Evolutionary conservation across 2,329 filamentous ascomycete genomes (phyloP).

Genomic region (Monilinia aucupariae): DNA sequence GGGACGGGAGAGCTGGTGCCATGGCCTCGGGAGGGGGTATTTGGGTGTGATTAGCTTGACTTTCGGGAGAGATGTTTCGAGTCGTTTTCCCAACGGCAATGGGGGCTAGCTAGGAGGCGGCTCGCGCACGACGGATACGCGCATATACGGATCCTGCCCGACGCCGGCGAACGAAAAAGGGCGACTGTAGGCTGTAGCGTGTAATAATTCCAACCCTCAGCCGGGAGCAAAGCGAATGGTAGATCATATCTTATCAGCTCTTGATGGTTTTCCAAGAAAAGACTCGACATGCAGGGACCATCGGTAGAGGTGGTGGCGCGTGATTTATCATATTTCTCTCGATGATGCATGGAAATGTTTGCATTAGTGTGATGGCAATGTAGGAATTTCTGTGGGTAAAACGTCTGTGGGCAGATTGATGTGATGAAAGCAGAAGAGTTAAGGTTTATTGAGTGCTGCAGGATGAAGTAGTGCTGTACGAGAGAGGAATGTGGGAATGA

Average conservation of each 20-base stretch:
- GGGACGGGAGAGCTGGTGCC: background rate
- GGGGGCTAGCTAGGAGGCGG: background rate
- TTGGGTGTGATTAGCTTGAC: background rate
- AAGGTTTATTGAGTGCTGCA: background rate
- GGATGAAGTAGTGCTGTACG: background rate
- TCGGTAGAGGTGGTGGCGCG: background rate
- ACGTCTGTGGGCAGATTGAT: background rate
- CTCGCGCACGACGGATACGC: background rate
- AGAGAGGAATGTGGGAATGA: background rate
- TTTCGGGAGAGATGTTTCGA: background rate
- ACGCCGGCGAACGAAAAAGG: background rate
- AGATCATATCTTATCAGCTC: conserved; percentile 1
- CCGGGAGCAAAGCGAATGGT: background rate
- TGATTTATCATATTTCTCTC: background rate
- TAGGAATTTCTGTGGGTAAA: background rate
- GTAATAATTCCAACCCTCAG: background rate
- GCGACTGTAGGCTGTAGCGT: background rate
- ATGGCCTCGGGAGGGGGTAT: background rate
- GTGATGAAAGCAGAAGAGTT: background rate
- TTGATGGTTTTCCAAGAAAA: background rate
- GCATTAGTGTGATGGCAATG: background rate
- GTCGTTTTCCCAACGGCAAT: background rate
- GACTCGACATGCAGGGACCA: conserved; percentile 4
- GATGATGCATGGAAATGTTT: background rate
- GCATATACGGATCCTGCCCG: conserved; percentile 3